Evolutionary conservation across 179 eudicot genomes (phyloP).

Genomic region (Gypsophila paniculata): DNA sequence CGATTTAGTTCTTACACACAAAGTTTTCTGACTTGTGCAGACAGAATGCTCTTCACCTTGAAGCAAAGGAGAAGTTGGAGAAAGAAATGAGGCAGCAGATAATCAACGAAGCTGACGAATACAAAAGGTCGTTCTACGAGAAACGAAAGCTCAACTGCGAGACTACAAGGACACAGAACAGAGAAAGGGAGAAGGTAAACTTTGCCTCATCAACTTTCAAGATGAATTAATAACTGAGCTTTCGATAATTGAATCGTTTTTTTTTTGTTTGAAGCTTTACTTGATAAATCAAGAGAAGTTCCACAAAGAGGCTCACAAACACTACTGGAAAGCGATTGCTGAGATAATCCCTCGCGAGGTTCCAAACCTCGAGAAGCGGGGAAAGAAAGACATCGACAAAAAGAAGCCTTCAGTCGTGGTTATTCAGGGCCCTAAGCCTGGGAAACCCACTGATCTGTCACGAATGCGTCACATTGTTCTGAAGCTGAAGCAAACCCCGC

Average conservation of each 20-base stretch:
- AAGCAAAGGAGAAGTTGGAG: conserved; percentile 67
- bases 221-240: no score
- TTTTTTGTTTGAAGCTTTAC: conserved; percentile 40
- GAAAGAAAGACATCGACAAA: conserved; percentile 47
- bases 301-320: conserved; percentile 72
- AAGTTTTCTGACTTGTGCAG: conserved; percentile 24
- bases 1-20: background rate
- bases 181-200: conserved; percentile 63
- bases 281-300: conserved; percentile 68
- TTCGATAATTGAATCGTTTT: background rate
- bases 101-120: conserved; percentile 63
- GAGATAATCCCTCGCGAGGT: conserved; percentile 77
- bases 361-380: conserved; percentile 59
- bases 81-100: conserved; percentile 55
- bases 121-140: conserved; percentile 48
- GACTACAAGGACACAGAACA: conserved; percentile 38
- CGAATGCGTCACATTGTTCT: conserved; percentile 63
- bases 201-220: background rate
- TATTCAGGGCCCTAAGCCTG: conserved; percentile 80
- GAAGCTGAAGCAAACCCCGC: conserved; percentile 73
- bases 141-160: conserved; percentile 44
- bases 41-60: conserved; percentile 60
- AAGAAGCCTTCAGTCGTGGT: conserved; percentile 51
- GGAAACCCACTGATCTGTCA: conserved; percentile 73
- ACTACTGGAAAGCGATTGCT: conserved; percentile 76